phyloP scores from a whole-genome alignment of 2,329 filamentous ascomycete genomes.

The Dothistroma pini region DNA sequence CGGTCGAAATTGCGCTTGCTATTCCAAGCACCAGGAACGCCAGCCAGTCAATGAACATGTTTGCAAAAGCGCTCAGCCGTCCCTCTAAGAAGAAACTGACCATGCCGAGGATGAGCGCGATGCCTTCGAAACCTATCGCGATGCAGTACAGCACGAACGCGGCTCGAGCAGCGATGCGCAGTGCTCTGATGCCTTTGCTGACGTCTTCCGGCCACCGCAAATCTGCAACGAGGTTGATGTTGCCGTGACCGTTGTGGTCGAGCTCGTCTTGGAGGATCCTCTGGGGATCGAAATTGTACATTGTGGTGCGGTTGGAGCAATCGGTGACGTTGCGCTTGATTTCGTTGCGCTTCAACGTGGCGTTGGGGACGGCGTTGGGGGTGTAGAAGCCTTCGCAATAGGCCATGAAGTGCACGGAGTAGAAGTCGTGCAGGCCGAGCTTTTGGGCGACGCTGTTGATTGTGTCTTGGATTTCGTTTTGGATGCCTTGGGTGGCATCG shows the following conservation, averaged over 20 bases:
- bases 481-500: conserved; percentile 33
- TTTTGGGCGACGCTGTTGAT: conserved; percentile 41
- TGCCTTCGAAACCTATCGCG: conserved; percentile 51
- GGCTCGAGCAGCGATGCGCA: conserved; percentile 49
- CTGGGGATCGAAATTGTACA: conserved; percentile 57
- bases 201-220: conserved; percentile 57
- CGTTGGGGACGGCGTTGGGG: conserved; percentile 42
- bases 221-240: conserved; percentile 47
- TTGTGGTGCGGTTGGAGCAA: conserved; percentile 53
- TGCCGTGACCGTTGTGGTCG: conserved; percentile 37
- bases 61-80: conserved; percentile 47
- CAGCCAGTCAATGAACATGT: conserved; percentile 49
- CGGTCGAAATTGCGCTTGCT: conserved; percentile 70
- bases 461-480: conserved; percentile 41
- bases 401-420: conserved; percentile 58
- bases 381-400: conserved; percentile 54
- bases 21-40: conserved; percentile 61
- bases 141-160: conserved; percentile 60
- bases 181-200: conserved; percentile 49
- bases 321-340: conserved; percentile 51
- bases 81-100: conserved; percentile 45
- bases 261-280: conserved; percentile 49
- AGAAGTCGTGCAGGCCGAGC: conserved; percentile 58
- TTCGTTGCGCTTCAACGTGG: conserved; percentile 37
- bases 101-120: conserved; percentile 48